These are phyloP conservation scores for Viridothelium virens DNA, from an alignment of 495 filamentous ascomycete species.

Conservation along the genomic window DNA sequence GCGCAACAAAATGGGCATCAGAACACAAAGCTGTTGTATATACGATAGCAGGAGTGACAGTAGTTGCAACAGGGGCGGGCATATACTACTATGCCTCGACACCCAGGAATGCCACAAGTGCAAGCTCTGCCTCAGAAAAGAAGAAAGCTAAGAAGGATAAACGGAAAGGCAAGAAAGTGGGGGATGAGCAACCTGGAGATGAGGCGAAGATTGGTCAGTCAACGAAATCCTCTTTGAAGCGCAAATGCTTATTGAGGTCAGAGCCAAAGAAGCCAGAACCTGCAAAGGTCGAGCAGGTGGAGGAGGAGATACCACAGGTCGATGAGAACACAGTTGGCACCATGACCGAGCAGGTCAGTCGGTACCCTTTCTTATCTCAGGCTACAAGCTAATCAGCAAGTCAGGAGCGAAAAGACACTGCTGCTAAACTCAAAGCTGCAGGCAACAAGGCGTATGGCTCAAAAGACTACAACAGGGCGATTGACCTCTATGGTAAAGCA, in stretches of 20 bases:
- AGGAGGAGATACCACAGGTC: constrained; percentile 78
- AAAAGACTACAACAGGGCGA: constrained; percentile 86
- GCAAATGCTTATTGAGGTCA: constrained; percentile 16
- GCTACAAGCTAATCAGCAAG: constrained; percentile 30
- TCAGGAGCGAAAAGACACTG: constrained; percentile 67
- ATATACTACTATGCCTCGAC: constrained; percentile 70
- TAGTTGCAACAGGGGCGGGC: constrained; percentile 84
- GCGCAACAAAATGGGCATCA: constrained; percentile 82
- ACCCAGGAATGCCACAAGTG: constrained; percentile 33
- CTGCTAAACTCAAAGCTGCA: constrained; percentile 82
- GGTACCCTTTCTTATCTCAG: constrained; percentile 3
- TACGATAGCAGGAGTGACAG: constrained; percentile 86
- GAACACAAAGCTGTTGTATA: constrained; percentile 94
- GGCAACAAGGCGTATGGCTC: constrained; percentile 93
- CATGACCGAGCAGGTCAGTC: constrained; percentile 58
- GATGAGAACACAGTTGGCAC: constrained; percentile 64
- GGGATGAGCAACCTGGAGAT: constrained; percentile 63
- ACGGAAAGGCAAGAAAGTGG: constrained; percentile 46
- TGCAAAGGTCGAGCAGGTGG: constrained; percentile 50
- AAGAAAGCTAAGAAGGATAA: constrained; percentile 57
- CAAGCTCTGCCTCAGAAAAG: constrained; percentile 34
- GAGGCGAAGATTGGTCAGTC: constrained; percentile 50
- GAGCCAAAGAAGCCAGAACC: constrained; percentile 41
- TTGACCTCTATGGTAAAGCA: constrained; percentile 88
- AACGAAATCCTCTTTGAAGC: not conserved